A percentile compares a stretch with the other conserved stretches of the same genome.
Conservation (phyloP, 805 yeast genomes). For the Saturnispora hagleri region DNA sequence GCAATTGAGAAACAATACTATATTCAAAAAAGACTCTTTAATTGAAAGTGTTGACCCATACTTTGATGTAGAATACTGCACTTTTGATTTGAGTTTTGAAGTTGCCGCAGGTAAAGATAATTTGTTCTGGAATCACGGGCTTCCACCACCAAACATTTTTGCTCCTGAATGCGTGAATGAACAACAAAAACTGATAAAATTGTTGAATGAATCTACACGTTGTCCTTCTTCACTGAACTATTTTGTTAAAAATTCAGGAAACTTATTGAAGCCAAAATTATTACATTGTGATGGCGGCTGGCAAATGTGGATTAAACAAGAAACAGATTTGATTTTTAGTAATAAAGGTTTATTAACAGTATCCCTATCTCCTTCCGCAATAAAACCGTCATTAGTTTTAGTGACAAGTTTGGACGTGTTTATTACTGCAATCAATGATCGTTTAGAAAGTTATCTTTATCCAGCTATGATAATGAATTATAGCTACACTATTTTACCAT, state of each 20-base stretch:
- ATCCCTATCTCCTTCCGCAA: conserved; percentile 30
- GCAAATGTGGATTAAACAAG: conserved; percentile 47
- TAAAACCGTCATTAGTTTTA: conserved; percentile 29
- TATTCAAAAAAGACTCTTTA: background rate
- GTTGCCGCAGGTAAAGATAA: background rate
- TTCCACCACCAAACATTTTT: conserved; percentile 30
- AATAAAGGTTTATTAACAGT: conserved; percentile 36
- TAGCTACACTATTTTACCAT: conserved; percentile 48
- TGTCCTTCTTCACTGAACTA: conserved; percentile 26
- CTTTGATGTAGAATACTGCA: conserved; percentile 37
- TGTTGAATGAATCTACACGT: conserved; percentile 19
- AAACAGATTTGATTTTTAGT: conserved; percentile 20
- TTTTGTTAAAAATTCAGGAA: conserved; percentile 24
- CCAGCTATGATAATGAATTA: conserved; percentile 47
- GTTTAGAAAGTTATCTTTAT: conserved; percentile 37
- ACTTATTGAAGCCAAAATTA: conserved; percentile 29
- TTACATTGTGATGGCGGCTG: conserved; percentile 26
- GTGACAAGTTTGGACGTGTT: conserved; percentile 47
- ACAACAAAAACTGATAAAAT: conserved; percentile 20
- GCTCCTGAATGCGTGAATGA: conserved; percentile 27
- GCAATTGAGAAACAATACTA: background rate
- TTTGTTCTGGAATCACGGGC: conserved; percentile 1
- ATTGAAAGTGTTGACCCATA: conserved; percentile 26
- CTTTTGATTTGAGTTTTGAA: conserved; percentile 4
- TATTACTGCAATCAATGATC: conserved; percentile 36